Conservation (phyloP, 768 basidiomycete species). For the Postia placenta region DNA sequence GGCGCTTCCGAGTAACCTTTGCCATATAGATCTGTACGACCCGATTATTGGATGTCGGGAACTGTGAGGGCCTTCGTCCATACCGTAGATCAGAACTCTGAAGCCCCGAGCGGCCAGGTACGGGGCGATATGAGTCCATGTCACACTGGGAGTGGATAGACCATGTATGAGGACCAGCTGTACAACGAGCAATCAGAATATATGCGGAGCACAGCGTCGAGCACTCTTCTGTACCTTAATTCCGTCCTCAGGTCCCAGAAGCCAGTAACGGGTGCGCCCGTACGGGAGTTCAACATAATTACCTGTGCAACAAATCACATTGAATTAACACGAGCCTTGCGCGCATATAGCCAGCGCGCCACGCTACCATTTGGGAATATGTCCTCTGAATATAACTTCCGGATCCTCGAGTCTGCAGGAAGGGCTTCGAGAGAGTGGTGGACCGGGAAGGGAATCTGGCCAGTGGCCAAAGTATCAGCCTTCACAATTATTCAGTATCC, state of each 20-base stretch:
- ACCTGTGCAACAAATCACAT: constrained; percentile 26
- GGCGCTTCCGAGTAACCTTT: constrained; percentile 82
- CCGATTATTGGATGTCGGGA: not conserved
- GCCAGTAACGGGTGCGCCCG: constrained; percentile 63
- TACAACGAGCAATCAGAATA: not conserved
- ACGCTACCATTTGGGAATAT: constrained; percentile 23
- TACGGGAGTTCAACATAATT: constrained; percentile 58
- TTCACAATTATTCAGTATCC: too few relatives aligned
- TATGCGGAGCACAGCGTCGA: not conserved
- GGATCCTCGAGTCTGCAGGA: constrained; percentile 12
- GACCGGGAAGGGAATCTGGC: constrained; percentile 16
- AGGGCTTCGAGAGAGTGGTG: constrained; percentile 22
- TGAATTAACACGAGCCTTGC: not conserved
- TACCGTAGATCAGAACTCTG: constrained; percentile 73
- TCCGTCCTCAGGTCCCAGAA: constrained; percentile 67
- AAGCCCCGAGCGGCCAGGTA: constrained; percentile 54
- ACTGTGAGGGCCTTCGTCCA: constrained; percentile 2
- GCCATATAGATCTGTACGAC: constrained; percentile 82
- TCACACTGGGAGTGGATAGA: constrained; percentile 64
- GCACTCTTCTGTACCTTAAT: constrained; percentile 40
- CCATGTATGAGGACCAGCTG: constrained; percentile 77
- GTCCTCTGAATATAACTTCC: constrained; percentile 25
- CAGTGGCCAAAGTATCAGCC: not conserved
- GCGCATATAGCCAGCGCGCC: not conserved
- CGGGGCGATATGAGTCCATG: constrained; percentile 70